Conservation (phyloP, 441 rosid species). For the Biscutella laevigata region DNA sequence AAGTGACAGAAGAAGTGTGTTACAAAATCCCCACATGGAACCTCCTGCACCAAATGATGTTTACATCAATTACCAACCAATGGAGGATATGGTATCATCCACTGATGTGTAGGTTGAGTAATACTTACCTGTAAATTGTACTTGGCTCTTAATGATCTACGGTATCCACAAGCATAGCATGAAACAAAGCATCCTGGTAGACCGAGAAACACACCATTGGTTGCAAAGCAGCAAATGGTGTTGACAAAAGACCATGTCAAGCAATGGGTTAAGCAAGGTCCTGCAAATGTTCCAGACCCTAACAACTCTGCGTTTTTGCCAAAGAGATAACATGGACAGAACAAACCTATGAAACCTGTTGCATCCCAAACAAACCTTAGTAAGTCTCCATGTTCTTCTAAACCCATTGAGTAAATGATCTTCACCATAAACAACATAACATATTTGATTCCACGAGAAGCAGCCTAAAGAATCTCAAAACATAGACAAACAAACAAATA, state of each 20-base stretch:
- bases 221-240: slow-evolving; percentile 58
- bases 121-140: slow-evolving; percentile 56
- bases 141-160: slow-evolving; percentile 58
- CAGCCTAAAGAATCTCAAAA: too few species aligned
- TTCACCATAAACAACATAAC: slow-evolving; percentile 1
- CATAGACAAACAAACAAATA: neutral
- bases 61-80: neutral
- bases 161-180: slow-evolving; percentile 87
- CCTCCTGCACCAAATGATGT: slow-evolving; percentile 51
- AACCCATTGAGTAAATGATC: neutral
- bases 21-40: slow-evolving; percentile 73
- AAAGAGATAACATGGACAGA: slow-evolving; percentile 80
- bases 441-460: too few species aligned
- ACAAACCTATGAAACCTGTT: slow-evolving; percentile 65
- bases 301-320: slow-evolving; percentile 76
- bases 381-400: neutral
- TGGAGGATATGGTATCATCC: neutral
- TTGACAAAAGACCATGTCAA: slow-evolving; percentile 66
- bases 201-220: slow-evolving; percentile 63
- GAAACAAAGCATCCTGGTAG: slow-evolving; percentile 81
- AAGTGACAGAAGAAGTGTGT: slow-evolving; percentile 85
- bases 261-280: slow-evolving; percentile 70
- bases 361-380: slow-evolving; percentile 8
- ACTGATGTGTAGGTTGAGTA: neutral
- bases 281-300: slow-evolving; percentile 81